A percentile compares a stretch with the other conserved stretches of the same genome.
These are phyloP conservation scores for Euphorbia pulcherrima DNA, from an alignment of 345 rosid genomes.

Conservation along the genomic window DNA sequence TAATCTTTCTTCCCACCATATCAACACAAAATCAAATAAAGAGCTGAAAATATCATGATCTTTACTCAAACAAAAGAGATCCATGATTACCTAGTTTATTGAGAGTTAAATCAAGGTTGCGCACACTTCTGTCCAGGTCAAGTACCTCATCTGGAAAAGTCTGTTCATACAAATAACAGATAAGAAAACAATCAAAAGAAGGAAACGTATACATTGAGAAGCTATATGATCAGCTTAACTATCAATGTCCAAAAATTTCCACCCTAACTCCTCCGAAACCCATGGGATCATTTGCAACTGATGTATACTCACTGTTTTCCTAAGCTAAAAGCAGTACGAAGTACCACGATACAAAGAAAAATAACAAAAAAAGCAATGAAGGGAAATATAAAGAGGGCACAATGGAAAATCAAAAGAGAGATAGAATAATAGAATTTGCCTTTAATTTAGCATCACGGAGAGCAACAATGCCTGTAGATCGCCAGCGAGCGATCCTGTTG, in stretches of 20 bases:
- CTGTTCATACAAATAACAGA: slow-evolving; percentile 42
- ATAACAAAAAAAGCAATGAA: not conserved
- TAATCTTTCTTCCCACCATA: not conserved
- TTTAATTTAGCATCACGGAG: slow-evolving; percentile 89
- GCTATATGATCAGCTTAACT: slow-evolving; percentile 4
- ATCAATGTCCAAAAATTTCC: not conserved
- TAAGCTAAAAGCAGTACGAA: not conserved
- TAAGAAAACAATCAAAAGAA: slow-evolving; percentile 3
- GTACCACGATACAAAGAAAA: not conserved
- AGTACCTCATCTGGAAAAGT: slow-evolving; percentile 76
- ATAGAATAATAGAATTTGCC: slow-evolving; percentile 33
- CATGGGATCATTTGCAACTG: not conserved
- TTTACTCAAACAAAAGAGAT: not conserved
- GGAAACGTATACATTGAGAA: not conserved
- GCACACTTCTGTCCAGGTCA: slow-evolving; percentile 64
- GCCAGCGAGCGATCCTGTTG: slow-evolving; percentile 70
- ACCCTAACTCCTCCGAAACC: not conserved
- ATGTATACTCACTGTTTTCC: not conserved
- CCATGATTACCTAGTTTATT: slow-evolving; percentile 68
- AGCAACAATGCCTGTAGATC: slow-evolving; percentile 92
- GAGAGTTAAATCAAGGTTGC: slow-evolving; percentile 82
- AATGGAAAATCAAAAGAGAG: not conserved
- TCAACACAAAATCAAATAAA: not conserved
- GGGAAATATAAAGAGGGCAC: not conserved
- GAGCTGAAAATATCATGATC: not conserved